Evolutionary conservation across 2,329 filamentous ascomycete species (phyloP).

Genomic region (Aspergillus sclerotialis): DNA sequence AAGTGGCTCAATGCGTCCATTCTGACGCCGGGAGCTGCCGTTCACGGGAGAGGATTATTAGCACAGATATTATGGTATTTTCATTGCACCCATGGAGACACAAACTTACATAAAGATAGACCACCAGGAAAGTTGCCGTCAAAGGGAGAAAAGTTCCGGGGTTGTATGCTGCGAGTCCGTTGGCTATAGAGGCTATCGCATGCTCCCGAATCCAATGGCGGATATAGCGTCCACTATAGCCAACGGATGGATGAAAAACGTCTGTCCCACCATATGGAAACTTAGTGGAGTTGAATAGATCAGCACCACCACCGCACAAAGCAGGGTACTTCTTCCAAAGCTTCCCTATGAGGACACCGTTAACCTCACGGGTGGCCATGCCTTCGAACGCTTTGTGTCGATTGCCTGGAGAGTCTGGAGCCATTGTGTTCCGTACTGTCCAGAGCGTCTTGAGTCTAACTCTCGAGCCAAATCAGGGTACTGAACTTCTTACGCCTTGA

Average conservation of each 20-base stretch:
- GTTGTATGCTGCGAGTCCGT: slow-evolving; percentile 54
- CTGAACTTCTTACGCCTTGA: background rate
- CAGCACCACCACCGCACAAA: slow-evolving; percentile 13
- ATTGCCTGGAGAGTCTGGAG: slow-evolving; percentile 1
- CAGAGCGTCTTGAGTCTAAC: background rate
- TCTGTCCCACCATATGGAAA: slow-evolving; percentile 5
- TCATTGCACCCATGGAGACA: slow-evolving; percentile 1
- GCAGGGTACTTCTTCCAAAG: slow-evolving; percentile 6
- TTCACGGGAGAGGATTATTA: no score
- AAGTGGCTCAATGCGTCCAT: slow-evolving; percentile 53
- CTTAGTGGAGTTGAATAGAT: slow-evolving; percentile 16
- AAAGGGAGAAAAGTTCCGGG: slow-evolving; percentile 49
- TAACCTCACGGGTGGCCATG: slow-evolving; percentile 8
- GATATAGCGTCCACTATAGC: slow-evolving; percentile 55
- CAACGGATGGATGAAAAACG: slow-evolving; percentile 8
- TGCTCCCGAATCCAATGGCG: slow-evolving; percentile 91
- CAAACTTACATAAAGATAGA: slow-evolving; percentile 38
- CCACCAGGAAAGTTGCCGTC: slow-evolving; percentile 55
- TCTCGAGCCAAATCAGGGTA: slow-evolving; percentile 2
- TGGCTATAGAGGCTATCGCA: slow-evolving; percentile 84
- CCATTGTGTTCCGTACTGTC: background rate
- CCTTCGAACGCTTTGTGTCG: slow-evolving; percentile 4
- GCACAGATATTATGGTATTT: no score
- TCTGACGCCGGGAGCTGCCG: slow-evolving; percentile 50
- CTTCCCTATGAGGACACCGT: slow-evolving; percentile 8